These are phyloP conservation scores for Biscutella laevigata DNA, from an alignment of 441 rosid genomes.

Conservation along the genomic window DNA sequence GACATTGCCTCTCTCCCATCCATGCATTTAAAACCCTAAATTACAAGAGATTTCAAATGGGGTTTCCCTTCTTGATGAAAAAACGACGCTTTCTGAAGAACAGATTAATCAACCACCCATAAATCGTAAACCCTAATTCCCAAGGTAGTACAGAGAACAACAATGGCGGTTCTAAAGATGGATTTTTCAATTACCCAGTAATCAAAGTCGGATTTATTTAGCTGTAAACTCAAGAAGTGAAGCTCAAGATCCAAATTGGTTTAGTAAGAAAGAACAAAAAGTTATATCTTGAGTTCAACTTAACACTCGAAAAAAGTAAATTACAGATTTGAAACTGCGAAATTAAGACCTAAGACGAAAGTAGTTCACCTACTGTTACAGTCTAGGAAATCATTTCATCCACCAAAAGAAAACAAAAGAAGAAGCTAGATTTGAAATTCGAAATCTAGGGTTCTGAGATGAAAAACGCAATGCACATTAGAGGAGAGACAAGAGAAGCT, in stretches of 20 bases:
- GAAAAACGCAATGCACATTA: constrained; percentile 35
- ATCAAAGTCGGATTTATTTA: constrained; percentile 15
- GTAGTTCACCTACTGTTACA: constrained; percentile 1
- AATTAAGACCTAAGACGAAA: constrained; percentile 3
- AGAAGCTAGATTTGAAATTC: constrained; percentile 56
- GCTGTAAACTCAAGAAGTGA: no score
- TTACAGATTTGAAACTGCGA: constrained; percentile 7
- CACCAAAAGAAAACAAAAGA: not conserved
- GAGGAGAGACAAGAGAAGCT: constrained; percentile 23
- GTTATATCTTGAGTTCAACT: not conserved
- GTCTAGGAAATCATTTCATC: constrained; percentile 1
- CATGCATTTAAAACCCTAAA: constrained; percentile 68
- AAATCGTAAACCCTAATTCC: constrained; percentile 20
- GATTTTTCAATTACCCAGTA: constrained; percentile 17
- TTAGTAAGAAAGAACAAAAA: no score
- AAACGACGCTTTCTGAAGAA: constrained; percentile 12
- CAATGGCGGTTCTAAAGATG: constrained; percentile 27
- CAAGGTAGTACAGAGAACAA: constrained; percentile 4
- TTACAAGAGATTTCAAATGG: constrained; percentile 3
- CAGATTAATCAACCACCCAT: constrained; percentile 15
- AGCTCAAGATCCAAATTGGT: constrained; percentile 16
- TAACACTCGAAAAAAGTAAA: constrained; percentile 3
- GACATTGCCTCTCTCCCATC: constrained; percentile 97
- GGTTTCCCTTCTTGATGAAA: no score
- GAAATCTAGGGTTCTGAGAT: constrained; percentile 49